Evolutionary conservation across 78 protist species (phyloP), one percentile per base, ranked within the genome.

Genomic region (Blattamonas nauphoetae): DNA sequence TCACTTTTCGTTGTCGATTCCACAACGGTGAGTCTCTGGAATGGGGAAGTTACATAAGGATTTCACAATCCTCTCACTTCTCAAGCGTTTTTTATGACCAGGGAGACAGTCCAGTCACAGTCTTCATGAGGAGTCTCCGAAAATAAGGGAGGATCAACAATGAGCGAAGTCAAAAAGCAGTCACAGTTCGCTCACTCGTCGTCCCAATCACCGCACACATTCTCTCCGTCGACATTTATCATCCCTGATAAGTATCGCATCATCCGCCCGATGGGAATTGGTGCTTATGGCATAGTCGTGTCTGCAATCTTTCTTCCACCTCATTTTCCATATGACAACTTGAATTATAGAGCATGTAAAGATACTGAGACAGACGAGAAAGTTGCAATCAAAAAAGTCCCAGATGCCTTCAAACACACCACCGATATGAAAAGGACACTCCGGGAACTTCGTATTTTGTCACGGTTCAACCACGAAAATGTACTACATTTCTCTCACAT

Each of bases 361-460:
- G 90, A 89, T 77, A 86, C 81, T 0, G n/a, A 0, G 3, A 45
- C 55, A 38, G 79, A 80, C 35, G 55, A 88, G n/a, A 79, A 84
- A 11, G 96, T 94, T 3, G 99, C 99, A 21, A 93, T 98, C 84
- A 98, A 98, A 91, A 95, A 93, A 88, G 92, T 97, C 45, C 46
- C 77, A 35, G 92, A 93, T 36, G 97, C 94, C 4, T 96, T 97
- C 84, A 94, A 92, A 0, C 92, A 96, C 80, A 55, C 90, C 1
- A 90, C 91, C 0, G 99, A 97, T 81, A 91, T 93, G 1, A 96
- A 94, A 91, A 91, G 99, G 1, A 91, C 93, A 0, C 92, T 97
- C 33, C 95, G 99, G n/a, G 99, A 98, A 81, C 81, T 98, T 81
- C 93, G 93, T 88, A 86, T 96, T 41, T 89, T 94, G 35, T 44